Evolutionary conservation across 495 filamentous ascomycete genomes (phyloP).

Genomic region (Usnea hakonensis): DNA sequence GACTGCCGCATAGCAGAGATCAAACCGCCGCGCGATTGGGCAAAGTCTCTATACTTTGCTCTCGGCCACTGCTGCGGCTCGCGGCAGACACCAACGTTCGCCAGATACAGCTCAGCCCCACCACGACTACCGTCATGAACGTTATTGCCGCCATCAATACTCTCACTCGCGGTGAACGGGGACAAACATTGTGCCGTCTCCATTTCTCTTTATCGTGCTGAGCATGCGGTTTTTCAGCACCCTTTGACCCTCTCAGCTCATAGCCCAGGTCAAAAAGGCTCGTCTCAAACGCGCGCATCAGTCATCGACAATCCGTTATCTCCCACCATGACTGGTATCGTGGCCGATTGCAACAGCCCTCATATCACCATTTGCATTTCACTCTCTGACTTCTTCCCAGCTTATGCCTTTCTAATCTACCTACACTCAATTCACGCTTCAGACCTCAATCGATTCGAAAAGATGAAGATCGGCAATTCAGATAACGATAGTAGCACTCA

Average conservation of each 20-base stretch:
- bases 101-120: conserved; percentile 41
- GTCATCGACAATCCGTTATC: not conserved
- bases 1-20: conserved; percentile 8
- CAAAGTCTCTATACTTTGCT: conserved; percentile 60
- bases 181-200: too few relatives aligned
- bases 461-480: not conserved
- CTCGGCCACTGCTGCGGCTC: conserved; percentile 47
- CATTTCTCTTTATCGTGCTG: too few relatives aligned
- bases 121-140: not conserved
- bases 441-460: not conserved
- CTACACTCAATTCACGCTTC: not conserved
- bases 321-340: not conserved
- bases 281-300: too few relatives aligned
- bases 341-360: not conserved
- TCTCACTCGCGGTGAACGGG: too few relatives aligned
- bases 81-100: conserved; percentile 46
- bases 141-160: not conserved
- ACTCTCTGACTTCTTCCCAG: not conserved
- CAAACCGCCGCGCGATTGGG: conserved; percentile 54
- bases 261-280: conserved; percentile 56
- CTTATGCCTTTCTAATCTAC: not conserved
- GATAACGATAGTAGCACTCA: not conserved
- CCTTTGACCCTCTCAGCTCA: conserved; percentile 58
- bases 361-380: not conserved
- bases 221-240: too few relatives aligned